Percentiles rank a stretch among this genome's conserved stretches.
These are phyloP conservation scores for Flaveria ramosissima DNA, from an alignment of 129 eudicot species.

Conservation along the genomic window DNA sequence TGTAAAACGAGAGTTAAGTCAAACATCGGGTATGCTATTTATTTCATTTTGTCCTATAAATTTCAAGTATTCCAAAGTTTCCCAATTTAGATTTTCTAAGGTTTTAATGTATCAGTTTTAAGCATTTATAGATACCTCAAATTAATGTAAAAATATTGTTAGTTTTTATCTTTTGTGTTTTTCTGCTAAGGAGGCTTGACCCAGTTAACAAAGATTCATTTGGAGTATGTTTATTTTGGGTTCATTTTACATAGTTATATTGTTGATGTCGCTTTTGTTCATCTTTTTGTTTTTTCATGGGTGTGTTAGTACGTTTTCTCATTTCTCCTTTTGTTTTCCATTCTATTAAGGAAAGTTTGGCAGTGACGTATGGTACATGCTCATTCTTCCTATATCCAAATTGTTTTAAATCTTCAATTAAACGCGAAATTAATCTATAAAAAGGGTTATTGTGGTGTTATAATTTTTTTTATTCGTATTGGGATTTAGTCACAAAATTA, in stretches of 20 bases:
- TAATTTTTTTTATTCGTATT: background rate
- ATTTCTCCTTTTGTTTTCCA: background rate
- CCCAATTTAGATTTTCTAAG: too few relatives aligned
- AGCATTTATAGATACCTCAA: too few relatives aligned
- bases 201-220: slow-evolving; percentile 10
- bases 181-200: background rate
- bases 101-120: too few relatives aligned
- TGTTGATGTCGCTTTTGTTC: background rate
- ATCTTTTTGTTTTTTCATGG: background rate
- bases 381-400: background rate
- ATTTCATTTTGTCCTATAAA: too few relatives aligned
- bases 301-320: background rate
- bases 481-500: background rate
- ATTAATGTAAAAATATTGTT: too few relatives aligned
- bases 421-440: background rate
- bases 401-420: background rate
- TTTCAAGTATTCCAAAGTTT: too few relatives aligned
- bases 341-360: background rate
- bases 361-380: background rate
- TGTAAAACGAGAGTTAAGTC: too few relatives aligned
- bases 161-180: background rate
- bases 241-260: slow-evolving; percentile 4
- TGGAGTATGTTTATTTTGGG: slow-evolving; percentile 26
- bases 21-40: too few relatives aligned
- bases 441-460: background rate